phyloP scores from a whole-genome alignment of 805 yeast genomes.

The Candida khao-thaluensis region DNA sequence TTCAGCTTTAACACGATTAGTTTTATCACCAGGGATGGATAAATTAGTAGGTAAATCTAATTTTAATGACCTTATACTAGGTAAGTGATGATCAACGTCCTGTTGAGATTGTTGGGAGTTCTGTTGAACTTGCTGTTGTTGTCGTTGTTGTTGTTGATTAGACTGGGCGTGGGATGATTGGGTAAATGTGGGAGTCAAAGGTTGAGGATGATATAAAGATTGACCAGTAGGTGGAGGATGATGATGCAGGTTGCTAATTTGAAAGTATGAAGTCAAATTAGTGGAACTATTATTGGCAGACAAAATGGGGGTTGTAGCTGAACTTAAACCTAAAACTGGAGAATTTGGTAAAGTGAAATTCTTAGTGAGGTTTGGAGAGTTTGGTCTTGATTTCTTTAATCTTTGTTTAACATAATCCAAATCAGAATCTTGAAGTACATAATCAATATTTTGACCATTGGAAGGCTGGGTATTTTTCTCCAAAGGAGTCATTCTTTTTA shows the following conservation, averaged over 20 bases:
- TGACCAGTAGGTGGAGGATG: constrained; percentile 1
- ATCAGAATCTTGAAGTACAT: constrained; percentile 42
- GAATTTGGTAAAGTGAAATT: constrained; percentile 44
- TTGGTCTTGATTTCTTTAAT: constrained; percentile 50
- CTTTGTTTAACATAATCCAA: constrained; percentile 46
- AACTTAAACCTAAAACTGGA: constrained; percentile 41
- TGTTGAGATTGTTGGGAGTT: constrained; percentile 1
- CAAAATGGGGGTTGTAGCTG: constrained; percentile 40
- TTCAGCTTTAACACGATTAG: constrained; percentile 14
- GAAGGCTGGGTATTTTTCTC: constrained; percentile 13
- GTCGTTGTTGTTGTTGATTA: constrained; percentile 2
- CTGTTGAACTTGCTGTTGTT: background rate
- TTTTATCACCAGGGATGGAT: constrained; percentile 24
- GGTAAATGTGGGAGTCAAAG: background rate
- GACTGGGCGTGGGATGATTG: constrained; percentile 15
- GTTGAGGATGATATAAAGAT: constrained; percentile 3
- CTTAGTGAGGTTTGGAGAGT: constrained; percentile 39
- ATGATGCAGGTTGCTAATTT: constrained; percentile 24
- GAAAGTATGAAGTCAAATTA: constrained; percentile 36
- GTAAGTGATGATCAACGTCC: constrained; percentile 26
- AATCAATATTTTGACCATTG: constrained; percentile 4
- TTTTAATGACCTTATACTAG: constrained; percentile 51
- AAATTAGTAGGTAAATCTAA: constrained; percentile 49
- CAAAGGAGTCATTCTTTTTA: constrained; percentile 65
- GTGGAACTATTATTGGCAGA: constrained; percentile 43